Percentiles rank a stretch among this genome's conserved stretches.
phyloP scores from a whole-genome alignment of 768 basidiomycete species.

The Tricholoma furcatifolium region DNA sequence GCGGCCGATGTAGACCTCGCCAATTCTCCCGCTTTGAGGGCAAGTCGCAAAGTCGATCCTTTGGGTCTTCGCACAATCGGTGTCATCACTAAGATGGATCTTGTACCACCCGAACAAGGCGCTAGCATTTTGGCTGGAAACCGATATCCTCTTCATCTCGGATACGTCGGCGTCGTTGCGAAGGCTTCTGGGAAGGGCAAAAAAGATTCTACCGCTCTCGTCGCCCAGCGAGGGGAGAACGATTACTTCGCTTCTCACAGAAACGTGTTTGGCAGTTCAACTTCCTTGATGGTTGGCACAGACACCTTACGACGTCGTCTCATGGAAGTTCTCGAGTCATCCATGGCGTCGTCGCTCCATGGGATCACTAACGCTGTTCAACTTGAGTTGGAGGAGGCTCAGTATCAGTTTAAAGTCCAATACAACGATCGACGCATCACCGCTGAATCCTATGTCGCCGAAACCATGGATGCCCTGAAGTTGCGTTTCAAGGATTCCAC shows the following conservation, averaged over 20 bases:
- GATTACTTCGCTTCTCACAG: conserved; percentile 67
- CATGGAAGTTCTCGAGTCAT: conserved; percentile 97
- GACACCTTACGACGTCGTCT: conserved; percentile 85
- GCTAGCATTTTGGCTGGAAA: conserved; percentile 81
- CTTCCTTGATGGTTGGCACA: conserved; percentile 85
- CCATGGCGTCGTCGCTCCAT: conserved; percentile 95
- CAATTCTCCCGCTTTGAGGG: conserved; percentile 93
- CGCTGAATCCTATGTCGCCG: conserved; percentile 96
- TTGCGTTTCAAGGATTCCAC: conserved; percentile 85
- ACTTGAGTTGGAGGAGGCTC: conserved; percentile 93
- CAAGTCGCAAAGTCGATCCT: conserved; percentile 92
- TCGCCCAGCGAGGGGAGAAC: conserved; percentile 56
- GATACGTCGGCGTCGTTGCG: conserved; percentile 95
- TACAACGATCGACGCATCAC: conserved; percentile 95
- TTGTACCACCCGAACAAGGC: conserved; percentile 85
- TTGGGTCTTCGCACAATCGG: conserved; percentile 95
- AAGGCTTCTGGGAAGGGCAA: conserved; percentile 65
- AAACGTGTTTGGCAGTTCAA: conserved; percentile 59
- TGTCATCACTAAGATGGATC: conserved; percentile 98
- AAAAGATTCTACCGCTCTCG: conserved; percentile 46
- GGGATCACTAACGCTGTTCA: conserved; percentile 97
- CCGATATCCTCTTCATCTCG: conserved; percentile 94
- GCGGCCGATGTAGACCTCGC: conserved; percentile 98
- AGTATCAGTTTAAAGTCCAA: conserved; percentile 99
- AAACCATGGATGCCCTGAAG: conserved; percentile 93